phyloP scores from a whole-genome alignment of 1,284 basidiomycete genomes.

The Flammula alnicola region DNA sequence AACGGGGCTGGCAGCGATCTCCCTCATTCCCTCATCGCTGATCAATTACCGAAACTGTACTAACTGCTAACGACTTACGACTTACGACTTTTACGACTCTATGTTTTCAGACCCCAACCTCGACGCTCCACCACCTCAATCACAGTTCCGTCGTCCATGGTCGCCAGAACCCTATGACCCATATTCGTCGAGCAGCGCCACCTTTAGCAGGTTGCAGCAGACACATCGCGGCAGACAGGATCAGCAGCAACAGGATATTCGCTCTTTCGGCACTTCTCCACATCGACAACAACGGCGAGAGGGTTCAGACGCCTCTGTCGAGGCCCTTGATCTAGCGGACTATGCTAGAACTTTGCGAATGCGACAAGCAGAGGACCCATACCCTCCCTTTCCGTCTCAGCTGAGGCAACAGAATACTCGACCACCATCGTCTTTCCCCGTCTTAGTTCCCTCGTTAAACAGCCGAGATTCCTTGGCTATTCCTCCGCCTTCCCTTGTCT shows the following conservation, averaged over 20 bases:
- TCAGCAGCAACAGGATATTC: constrained; percentile 6
- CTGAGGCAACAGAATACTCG: constrained; percentile 22
- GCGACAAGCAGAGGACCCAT: constrained; percentile 38
- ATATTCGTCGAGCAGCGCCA: constrained; percentile 41
- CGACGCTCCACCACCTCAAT: constrained; percentile 56
- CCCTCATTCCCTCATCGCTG: constrained; percentile 5
- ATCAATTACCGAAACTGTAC: constrained; percentile 5
- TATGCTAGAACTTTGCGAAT: constrained; percentile 56
- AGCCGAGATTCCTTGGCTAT: constrained; percentile 34
- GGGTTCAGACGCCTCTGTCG: constrained; percentile 65
- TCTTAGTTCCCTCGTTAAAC: constrained; percentile 37
- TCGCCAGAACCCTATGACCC: constrained; percentile 65
- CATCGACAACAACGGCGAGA: constrained; percentile 43
- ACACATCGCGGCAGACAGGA: constrained; percentile 7
- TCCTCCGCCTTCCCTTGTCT: constrained; percentile 51
- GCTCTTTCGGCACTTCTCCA: constrained; percentile 16
- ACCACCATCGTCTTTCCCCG: constrained; percentile 31
- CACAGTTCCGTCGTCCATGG: constrained; percentile 62
- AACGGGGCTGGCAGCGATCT: constrained; percentile 11
- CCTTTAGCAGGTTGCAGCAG: constrained; percentile 24
- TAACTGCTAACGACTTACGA: constrained; percentile 17
- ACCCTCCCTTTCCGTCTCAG: constrained; percentile 34
- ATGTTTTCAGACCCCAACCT: constrained; percentile 47
- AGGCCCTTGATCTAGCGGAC: constrained; percentile 72
- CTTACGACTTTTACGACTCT: constrained; percentile 28